Percentiles rank a stretch among this genome's conserved stretches.
These are phyloP conservation scores for Nowakowskiella sp. DNA, from an alignment of 192 early-diverging fungal genomes.

Conservation along the genomic window DNA sequence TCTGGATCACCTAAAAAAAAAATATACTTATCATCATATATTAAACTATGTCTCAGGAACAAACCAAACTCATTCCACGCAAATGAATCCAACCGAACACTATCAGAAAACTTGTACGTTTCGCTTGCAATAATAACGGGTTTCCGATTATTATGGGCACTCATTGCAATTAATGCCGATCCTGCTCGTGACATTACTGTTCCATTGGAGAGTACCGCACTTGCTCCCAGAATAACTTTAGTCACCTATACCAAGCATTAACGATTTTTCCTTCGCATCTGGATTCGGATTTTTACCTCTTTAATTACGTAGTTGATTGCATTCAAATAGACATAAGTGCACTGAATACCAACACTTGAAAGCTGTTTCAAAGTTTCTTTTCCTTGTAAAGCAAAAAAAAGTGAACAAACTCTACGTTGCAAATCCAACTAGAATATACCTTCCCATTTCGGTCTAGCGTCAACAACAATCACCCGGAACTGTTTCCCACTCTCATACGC, in stretches of 20 bases:
- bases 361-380: conserved; percentile 55
- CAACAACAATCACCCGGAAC: conserved; percentile 89
- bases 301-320: conserved; percentile 69
- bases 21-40: neutral
- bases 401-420: neutral
- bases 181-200: conserved; percentile 83
- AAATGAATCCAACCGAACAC: conserved; percentile 88
- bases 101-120: conserved; percentile 91
- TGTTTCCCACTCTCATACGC: conserved; percentile 64
- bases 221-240: conserved; percentile 93
- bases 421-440: conserved; percentile 38
- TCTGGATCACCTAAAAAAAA: conserved; percentile 62
- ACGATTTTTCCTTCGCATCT: no score
- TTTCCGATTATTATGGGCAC: conserved; percentile 77
- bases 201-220: conserved; percentile 86
- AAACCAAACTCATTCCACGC: conserved; percentile 91
- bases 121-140: conserved; percentile 94
- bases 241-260: no score
- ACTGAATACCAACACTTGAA: conserved; percentile 55
- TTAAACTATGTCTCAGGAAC: conserved; percentile 1
- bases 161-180: conserved; percentile 84
- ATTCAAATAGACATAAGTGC: conserved; percentile 62
- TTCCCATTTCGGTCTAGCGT: conserved; percentile 81
- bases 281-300: conserved; percentile 30
- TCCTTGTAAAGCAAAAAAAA: conserved; percentile 27